Conservation (phyloP, 2,329 filamentous ascomycete species). For the Oidium heveae region DNA sequence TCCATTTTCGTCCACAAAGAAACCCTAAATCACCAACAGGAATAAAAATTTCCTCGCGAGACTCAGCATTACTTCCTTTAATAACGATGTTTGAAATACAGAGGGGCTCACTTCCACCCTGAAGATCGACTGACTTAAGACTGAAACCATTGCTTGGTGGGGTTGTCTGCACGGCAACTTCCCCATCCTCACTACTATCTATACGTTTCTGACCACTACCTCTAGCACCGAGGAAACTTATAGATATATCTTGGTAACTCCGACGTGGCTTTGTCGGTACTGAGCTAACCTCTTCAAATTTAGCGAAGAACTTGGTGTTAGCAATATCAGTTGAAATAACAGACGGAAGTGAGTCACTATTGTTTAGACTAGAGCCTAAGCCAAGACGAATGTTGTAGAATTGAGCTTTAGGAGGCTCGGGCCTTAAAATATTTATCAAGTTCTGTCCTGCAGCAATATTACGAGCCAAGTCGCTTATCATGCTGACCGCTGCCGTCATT, state of each 20-base stretch:
- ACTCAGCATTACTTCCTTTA: background rate
- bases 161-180: background rate
- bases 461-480: background rate
- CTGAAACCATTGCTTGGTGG: background rate
- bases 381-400: background rate
- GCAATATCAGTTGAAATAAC: background rate
- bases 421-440: background rate
- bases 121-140: background rate
- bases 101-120: background rate
- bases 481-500: background rate
- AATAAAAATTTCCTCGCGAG: background rate
- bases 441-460: background rate
- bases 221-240: background rate
- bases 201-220: background rate
- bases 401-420: background rate
- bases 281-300: background rate
- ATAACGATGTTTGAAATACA: constrained; percentile 1
- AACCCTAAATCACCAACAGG: background rate
- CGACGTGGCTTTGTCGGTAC: background rate
- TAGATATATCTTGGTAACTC: background rate
- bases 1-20: background rate
- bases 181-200: background rate
- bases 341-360: background rate
- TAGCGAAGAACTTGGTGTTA: background rate
- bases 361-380: background rate